phyloP scores from a whole-genome alignment of 805 yeast species.

The Barnettozyma siamensis region DNA sequence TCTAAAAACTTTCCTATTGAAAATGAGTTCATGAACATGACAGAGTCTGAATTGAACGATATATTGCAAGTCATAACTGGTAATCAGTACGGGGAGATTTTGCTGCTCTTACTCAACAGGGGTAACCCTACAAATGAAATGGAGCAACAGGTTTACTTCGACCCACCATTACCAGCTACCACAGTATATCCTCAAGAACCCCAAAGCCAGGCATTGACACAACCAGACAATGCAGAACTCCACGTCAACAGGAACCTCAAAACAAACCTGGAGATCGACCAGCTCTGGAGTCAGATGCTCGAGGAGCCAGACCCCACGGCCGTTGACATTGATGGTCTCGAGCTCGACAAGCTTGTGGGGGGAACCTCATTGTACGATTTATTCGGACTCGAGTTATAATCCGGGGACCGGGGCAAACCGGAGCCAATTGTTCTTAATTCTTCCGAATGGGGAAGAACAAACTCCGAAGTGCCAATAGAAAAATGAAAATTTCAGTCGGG shows the following conservation, averaged over 20 bases:
- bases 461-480: neutral
- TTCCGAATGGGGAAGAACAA: no score
- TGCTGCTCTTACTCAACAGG: constrained; percentile 11
- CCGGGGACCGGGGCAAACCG: neutral
- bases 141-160: no score
- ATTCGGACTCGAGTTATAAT: constrained; percentile 14
- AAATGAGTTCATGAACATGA: constrained; percentile 21
- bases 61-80: constrained; percentile 12
- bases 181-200: neutral
- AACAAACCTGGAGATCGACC: constrained; percentile 19
- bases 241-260: constrained; percentile 17
- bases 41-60: constrained; percentile 19
- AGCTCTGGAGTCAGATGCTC: constrained; percentile 23
- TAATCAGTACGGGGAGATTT: constrained; percentile 15
- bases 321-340: neutral
- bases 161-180: no score
- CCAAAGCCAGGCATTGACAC: neutral
- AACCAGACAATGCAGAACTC: constrained; percentile 1
- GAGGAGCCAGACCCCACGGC: neutral
- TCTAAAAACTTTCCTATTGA: constrained; percentile 19
- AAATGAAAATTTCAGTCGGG: neutral
- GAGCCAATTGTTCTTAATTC: no score
- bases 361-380: constrained; percentile 18
- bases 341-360: constrained; percentile 14
- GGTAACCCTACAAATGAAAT: neutral